Base-by-base conservation (phyloP, 768 basidiomycete species). In the Gloeostereum incarnatum region DNA sequence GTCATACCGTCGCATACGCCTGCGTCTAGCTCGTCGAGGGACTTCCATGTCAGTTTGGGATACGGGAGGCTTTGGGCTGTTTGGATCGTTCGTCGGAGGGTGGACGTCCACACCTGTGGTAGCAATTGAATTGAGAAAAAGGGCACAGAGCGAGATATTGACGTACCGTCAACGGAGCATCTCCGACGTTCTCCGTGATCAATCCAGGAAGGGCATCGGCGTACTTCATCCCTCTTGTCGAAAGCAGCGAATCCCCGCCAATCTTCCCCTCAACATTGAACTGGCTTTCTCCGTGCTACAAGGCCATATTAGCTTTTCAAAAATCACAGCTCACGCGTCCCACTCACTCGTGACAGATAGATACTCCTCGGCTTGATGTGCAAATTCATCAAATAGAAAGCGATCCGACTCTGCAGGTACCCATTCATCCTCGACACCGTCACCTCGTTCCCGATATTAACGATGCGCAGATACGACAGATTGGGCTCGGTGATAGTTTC, bases 1-100 rank as follows among this genome's bases (percentile, higher is more conserved):
- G 96, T 98, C 96, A 99, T 98, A 11, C 84, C 96, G 59, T 99
- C 96, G 52, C 96, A 99, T 23, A 99, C 96, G 18, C 96, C 96
- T 6, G 96, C 96, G 57, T 99, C 96, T 18, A 99, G 69, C 59
- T 99, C 96, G 51, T 99, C 96, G 37, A 99, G 63, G 1, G 90
- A 91, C 58, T 99, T 99, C 96, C 96, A 99, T 3, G 94, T 97
- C 45, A 98, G 64, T 50, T 98, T 96, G 32, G 81, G 69, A 53
- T 90, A 97, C 1, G 84, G 79, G 13, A 99, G 67, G 45, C 73
- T 49, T 26, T 80, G 72, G 3, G 77, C 93, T 0, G 94, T 99
- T 54, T 97, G 90, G 13, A 89, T 86, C 13, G 94, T 99, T 18
- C 93, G 73, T 44, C 80, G 72, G 36, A 99, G 67, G 1, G 96